These are phyloP conservation scores for Claviceps quebecensis DNA, from an alignment of 2,329 filamentous ascomycete genomes.

Conservation along the genomic window DNA sequence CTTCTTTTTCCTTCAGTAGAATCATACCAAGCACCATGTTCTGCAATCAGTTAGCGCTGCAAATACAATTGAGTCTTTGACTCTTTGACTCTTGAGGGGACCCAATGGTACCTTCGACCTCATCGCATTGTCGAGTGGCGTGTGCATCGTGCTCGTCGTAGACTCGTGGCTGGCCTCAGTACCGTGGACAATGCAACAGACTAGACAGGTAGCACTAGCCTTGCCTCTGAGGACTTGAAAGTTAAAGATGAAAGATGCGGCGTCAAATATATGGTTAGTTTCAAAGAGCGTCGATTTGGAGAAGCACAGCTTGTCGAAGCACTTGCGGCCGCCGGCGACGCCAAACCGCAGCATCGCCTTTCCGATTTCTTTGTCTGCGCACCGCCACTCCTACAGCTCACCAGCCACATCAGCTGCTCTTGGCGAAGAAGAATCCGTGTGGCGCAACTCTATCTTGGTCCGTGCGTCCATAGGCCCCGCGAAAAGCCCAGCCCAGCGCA, in stretches of 20 bases:
- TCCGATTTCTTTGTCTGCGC: neutral
- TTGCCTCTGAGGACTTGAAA: neutral
- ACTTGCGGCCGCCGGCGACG: neutral
- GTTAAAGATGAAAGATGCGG: no score
- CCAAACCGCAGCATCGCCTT: neutral
- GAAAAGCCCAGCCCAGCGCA: conserved; percentile 7
- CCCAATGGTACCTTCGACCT: conserved; percentile 46
- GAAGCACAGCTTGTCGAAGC: no score
- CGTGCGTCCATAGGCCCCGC: conserved; percentile 11
- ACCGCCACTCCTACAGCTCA: neutral
- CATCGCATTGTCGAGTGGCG: conserved; percentile 52
- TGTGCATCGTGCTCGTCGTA: conserved; percentile 41
- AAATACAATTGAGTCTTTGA: no score
- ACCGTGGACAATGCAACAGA: neutral
- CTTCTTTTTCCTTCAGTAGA: neutral
- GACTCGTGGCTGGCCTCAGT: neutral
- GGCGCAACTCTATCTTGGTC: conserved; percentile 5
- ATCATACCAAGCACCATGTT: conserved; percentile 53
- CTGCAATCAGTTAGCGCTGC: conserved; percentile 24
- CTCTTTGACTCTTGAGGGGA: neutral
- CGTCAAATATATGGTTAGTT: no score
- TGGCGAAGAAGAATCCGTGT: neutral
- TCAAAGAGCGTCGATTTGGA: no score
- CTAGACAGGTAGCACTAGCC: neutral
- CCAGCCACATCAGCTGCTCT: neutral